Base-by-base conservation (phyloP, 176 grass and related monocot species). In the barley (Hordeum vulgare) region DNA sequence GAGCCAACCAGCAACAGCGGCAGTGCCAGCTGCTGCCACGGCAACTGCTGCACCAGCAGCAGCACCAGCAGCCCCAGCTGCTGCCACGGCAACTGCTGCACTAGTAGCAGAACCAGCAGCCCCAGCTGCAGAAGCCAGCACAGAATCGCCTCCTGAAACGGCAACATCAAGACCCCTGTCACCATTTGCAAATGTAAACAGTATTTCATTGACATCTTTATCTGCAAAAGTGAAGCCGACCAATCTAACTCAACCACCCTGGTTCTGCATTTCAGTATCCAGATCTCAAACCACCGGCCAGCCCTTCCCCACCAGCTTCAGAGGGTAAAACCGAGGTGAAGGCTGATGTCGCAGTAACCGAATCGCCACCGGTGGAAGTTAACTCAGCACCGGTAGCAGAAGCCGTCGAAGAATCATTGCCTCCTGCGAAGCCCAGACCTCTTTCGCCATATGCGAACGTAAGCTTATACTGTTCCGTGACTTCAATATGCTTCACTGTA, bases 391-490 rank as follows among this genome's bases (percentile, higher is more conserved):
- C 85, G 37, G 81, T 24, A 40, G 54, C 73, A 41, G 88, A 91
- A 44, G 66, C 59, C 57, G 62, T 53, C 21, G 54, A 71, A n/a
- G 83, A 88, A 34, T 56, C 51, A 21, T 21, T 70, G 14, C 27
- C 77, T 74, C 82, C 85, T 83, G 80, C 68, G 6, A 80, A 27
- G 14, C 68, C 85, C 1, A 92, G 74, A 75, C 83, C 89, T 83
- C 91, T 93, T 74, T 99, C 96, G 25, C 96, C 96, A 44, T 99
- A 94, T 60, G 84, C 96, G 34, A 92, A 89, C 71, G 96, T 97
- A 51, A 83, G 81, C 68, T 6, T 26, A 82, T 31, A 20, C 37
- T 17, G 17, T 49, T 61, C 15, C 71, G 31, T 66, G 33, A 67
- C 33, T 85, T 42, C 24, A 24, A 40, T 66, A 60, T 74, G 17